Percentiles rank a stretch among this genome's conserved stretches.
phyloP scores from a whole-genome alignment of 2,329 filamentous ascomycete genomes.

The Hypoxylon sp. region DNA sequence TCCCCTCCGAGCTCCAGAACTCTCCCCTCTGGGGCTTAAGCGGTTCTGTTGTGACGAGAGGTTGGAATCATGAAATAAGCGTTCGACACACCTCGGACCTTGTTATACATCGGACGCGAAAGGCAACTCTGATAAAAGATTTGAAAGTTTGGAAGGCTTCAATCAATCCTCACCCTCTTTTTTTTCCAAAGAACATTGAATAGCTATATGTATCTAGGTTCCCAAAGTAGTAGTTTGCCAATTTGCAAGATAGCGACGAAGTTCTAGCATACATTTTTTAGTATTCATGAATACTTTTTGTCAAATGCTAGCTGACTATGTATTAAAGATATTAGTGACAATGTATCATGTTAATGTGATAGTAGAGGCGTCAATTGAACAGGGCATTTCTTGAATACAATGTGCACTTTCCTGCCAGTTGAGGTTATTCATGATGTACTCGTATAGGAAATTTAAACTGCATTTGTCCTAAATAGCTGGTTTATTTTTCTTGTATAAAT shows the following conservation, averaged over 20 bases:
- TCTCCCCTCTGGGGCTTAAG: slow-evolving; percentile 95
- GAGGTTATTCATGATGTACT: not conserved
- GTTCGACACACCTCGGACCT: slow-evolving; percentile 97
- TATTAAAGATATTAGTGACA: too few relatives aligned
- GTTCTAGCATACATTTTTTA: not conserved
- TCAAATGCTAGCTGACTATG: too few relatives aligned
- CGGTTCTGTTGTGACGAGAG: slow-evolving; percentile 78
- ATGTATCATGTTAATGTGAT: not conserved
- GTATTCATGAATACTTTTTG: too few relatives aligned
- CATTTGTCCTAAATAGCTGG: not conserved
- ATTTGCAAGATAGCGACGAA: not conserved
- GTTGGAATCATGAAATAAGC: slow-evolving; percentile 92
- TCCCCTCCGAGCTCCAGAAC: slow-evolving; percentile 76
- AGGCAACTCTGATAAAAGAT: slow-evolving; percentile 89
- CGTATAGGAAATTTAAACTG: not conserved
- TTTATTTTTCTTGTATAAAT: slow-evolving; percentile 4
- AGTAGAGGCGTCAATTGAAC: not conserved
- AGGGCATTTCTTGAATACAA: not conserved
- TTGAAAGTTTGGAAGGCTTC: slow-evolving; percentile 55
- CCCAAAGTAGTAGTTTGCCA: not conserved
- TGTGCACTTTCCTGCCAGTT: not conserved
- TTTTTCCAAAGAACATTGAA: not conserved
- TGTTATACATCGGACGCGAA: slow-evolving; percentile 98
- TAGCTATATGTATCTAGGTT: not conserved
- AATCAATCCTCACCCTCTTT: not conserved